These are phyloP conservation scores for Xylariaceae sp. DNA, from an alignment of 2,329 filamentous ascomycete genomes.

Conservation along the genomic window DNA sequence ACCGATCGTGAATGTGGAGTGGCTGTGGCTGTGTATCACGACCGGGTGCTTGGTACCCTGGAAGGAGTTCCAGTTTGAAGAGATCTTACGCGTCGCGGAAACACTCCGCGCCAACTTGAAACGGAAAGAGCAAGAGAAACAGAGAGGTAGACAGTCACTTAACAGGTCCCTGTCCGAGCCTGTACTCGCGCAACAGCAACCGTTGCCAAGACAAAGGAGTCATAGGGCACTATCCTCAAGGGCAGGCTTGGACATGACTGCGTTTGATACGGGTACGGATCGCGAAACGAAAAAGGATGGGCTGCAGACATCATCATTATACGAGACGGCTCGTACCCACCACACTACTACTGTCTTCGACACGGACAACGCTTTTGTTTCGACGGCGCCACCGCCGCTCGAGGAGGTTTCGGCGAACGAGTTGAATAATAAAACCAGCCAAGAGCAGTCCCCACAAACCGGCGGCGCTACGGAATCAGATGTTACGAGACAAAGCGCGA, in stretches of 20 bases:
- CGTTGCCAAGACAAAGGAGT: slow-evolving; percentile 4
- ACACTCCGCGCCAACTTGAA: slow-evolving; percentile 9
- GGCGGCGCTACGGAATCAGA: slow-evolving; percentile 28
- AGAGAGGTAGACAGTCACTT: slow-evolving; percentile 16
- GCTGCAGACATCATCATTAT: too few species aligned
- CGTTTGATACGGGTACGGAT: slow-evolving; percentile 35
- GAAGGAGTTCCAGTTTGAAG: slow-evolving; percentile 42
- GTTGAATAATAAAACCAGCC: too few species aligned
- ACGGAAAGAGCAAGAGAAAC: slow-evolving; percentile 14
- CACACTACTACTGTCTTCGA: slow-evolving; percentile 28
- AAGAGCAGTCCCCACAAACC: slow-evolving; percentile 39
- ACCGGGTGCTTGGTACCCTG: slow-evolving; percentile 44
- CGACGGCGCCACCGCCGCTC: too few species aligned
- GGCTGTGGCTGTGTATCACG: slow-evolving; percentile 79
- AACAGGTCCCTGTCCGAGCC: slow-evolving; percentile 21
- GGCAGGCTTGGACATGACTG: slow-evolving; percentile 35
- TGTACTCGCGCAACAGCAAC: slow-evolving; percentile 9
- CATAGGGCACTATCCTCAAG: slow-evolving; percentile 15
- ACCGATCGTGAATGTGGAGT: slow-evolving; percentile 73
- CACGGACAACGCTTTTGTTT: too few species aligned
- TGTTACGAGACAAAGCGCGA: too few species aligned
- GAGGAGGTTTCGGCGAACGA: too few species aligned
- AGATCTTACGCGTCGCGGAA: slow-evolving; percentile 29
- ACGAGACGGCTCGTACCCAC: slow-evolving; percentile 39
- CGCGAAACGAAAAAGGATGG: too few species aligned